Evolutionary conservation across 257 asterid genomes (phyloP).

Genomic region (Henckelia pumila): DNA sequence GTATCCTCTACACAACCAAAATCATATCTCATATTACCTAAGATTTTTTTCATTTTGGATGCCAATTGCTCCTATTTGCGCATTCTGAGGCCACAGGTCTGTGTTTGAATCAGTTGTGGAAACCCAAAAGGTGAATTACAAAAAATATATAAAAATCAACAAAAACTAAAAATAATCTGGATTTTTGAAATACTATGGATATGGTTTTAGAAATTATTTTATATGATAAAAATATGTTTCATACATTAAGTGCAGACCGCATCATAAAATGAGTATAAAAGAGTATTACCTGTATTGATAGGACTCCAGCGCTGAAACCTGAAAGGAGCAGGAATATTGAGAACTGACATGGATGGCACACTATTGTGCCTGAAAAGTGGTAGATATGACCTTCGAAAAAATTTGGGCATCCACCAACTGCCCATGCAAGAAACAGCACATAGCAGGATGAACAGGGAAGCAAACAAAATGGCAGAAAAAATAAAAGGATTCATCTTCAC

Average conservation of each 20-base stretch:
- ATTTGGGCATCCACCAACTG: constrained; percentile 54
- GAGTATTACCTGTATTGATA: constrained; percentile 60
- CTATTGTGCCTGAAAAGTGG: constrained; percentile 67
- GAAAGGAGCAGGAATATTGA: constrained; percentile 67
- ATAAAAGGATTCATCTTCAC: constrained; percentile 52
- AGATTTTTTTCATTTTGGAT: not conserved
- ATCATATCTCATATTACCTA: not conserved
- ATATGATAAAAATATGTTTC: not conserved
- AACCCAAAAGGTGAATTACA: not conserved
- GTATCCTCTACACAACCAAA: not conserved
- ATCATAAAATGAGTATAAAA: not conserved
- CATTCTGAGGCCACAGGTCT: not conserved
- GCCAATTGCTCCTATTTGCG: not conserved
- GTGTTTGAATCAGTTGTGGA: not conserved
- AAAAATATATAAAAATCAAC: not conserved
- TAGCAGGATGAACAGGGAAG: constrained; percentile 60
- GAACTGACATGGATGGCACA: constrained; percentile 55
- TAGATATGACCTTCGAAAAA: constrained; percentile 56
- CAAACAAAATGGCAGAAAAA: constrained; percentile 45
- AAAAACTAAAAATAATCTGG: too few species aligned
- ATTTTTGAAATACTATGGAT: too few species aligned
- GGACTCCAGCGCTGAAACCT: constrained; percentile 91
- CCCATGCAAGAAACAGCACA: constrained; percentile 54
- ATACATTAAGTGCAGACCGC: constrained; percentile 8
- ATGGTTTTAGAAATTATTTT: too few species aligned